Evolutionary conservation across 2,329 filamentous ascomycete species (phyloP), one percentile per base, ranked within the genome.

Genomic region (Venturia aucupariae): DNA sequence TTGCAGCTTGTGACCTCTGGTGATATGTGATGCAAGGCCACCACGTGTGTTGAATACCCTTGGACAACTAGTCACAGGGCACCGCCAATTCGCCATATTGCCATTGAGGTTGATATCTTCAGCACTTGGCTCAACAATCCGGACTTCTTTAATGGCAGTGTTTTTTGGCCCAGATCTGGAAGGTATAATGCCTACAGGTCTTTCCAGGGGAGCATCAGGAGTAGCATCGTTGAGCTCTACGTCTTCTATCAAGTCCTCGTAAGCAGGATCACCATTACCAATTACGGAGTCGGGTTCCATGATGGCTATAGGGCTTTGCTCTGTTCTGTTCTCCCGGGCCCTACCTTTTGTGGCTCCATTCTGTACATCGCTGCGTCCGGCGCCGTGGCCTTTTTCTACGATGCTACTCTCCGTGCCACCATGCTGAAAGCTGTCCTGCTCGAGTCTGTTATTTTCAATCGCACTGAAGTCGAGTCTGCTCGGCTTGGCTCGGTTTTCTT

Each of bases 1-100:
- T 57, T 57, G 27, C 51, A 57, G 30, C 51, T 57, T 57, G 51
- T 57, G 51, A n/a, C 51, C 51, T 35, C 30, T 57, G 15, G 30
- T 57, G 19, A 57, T 35, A 30, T 57, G 51, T 35, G 51, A 57
- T 19, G 51, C 27, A 15, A 57, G 51, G 15, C 51, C 51, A 19
- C 51, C 51, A 15, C 51, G 51, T 22, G 51, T 57, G 15, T 32
- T 35, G 51, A 57, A 57, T 10, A 35, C 15, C 19, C 51, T 30
- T 57, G 17, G 5, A 22, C 51, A 57, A 57, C 10, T 35, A 11
- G 51, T 6, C 19, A 57, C 27, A 35, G 51, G 51, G 7, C 51
- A 57, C 8, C 30, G 27, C 51, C 51, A 57, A 22, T 38, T 57
- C 8, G 51, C 51, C 51, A 57, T 38, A 15, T 35, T n/a, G 35